Evolutionary conservation across 331 rosid genomes (phyloP).

Genomic region (Rosa hybrid): DNA sequence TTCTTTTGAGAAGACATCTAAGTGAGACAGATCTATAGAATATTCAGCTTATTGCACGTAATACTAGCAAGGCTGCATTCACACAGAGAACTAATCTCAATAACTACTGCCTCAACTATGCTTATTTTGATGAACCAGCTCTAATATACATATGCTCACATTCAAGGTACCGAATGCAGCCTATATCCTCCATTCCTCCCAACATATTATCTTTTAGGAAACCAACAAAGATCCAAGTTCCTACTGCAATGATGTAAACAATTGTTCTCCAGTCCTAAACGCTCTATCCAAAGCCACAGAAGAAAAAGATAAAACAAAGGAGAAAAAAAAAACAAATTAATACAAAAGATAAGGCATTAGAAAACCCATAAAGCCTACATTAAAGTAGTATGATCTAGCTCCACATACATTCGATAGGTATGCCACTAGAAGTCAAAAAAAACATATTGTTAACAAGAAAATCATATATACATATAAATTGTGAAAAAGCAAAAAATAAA

Average conservation of each 20-base stretch:
- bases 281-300: neutral
- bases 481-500: no score
- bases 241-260: neutral
- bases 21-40: neutral
- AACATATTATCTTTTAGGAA: neutral
- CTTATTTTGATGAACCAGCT: neutral
- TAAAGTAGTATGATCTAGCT: neutral
- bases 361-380: neutral
- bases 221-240: neutral
- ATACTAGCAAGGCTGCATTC: neutral
- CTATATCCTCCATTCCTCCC: constrained; percentile 1
- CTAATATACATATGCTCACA: neutral
- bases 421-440: neutral
- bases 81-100: neutral
- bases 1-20: neutral
- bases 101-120: neutral
- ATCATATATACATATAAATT: neutral
- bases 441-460: neutral
- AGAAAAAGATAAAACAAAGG: neutral
- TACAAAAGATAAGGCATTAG: neutral
- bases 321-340: neutral
- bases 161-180: neutral
- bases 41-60: neutral
- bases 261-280: neutral
- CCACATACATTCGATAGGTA: neutral